Conservation (phyloP, 805 yeast species). For the Saturnispora galanensis region DNA sequence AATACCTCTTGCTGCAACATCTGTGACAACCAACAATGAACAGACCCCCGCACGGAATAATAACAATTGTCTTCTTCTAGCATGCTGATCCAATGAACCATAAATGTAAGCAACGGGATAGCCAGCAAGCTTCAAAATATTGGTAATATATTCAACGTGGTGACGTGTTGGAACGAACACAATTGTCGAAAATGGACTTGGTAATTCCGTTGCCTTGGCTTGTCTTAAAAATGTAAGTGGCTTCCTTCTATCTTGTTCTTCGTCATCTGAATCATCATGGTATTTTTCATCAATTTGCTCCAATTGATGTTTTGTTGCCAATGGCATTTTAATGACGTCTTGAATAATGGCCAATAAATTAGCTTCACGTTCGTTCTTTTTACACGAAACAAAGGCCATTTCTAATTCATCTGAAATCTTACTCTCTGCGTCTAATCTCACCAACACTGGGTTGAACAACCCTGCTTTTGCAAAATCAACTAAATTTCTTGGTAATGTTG, state of each 20-base stretch:
- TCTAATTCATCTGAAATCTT: conserved; percentile 86
- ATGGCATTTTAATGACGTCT: conserved; percentile 75
- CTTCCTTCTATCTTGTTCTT: conserved; percentile 28
- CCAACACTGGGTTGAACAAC: conserved; percentile 80
- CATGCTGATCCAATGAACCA: conserved; percentile 91
- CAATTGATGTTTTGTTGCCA: conserved; percentile 62
- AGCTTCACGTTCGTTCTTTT: conserved; percentile 83
- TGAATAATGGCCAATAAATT: conserved; percentile 68
- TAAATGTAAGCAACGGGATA: conserved; percentile 82
- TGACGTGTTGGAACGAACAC: conserved; percentile 95
- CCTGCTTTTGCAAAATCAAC: conserved; percentile 99
- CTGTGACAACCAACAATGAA: conserved; percentile 87
- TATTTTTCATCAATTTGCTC: conserved; percentile 40
- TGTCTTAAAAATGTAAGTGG: conserved; percentile 37
- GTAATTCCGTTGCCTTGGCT: conserved; percentile 76
- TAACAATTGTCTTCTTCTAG: conserved; percentile 80
- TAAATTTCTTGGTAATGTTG: conserved; percentile 84
- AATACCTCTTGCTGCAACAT: conserved; percentile 98
- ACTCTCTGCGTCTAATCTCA: conserved; percentile 85
- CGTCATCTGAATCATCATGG: conserved; percentile 45
- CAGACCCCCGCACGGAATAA: conserved; percentile 81
- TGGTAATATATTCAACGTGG: conserved; percentile 86
- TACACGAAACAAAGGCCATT: conserved; percentile 77
- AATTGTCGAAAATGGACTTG: conserved; percentile 80
- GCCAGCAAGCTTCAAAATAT: conserved; percentile 63